Evolutionary conservation across 306 rosid genomes (phyloP), one percentile per base, ranked within the genome.

Genomic region (Purshia tridentata): DNA sequence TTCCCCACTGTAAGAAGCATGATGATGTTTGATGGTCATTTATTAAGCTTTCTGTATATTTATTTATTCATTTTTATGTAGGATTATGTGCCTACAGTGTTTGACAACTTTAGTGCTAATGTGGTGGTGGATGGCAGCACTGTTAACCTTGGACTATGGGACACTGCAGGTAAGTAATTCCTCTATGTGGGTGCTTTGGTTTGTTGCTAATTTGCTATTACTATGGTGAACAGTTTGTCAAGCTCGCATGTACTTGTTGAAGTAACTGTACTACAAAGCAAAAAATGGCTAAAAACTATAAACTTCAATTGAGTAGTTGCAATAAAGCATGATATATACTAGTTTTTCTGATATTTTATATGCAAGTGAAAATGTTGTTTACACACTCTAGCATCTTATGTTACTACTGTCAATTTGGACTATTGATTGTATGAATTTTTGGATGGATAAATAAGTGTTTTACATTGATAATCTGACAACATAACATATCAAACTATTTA

Each of bases 61-160:
- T 48, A 48, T 10, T 13, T 48, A n/a, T 50, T 13, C 0, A 50
- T 13, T 50, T 15, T 50, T 50, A n/a, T 20, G 14, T 64, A 92
- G 97, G 98, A 90, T 68, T 92, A 92, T 78, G 98, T 92, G 49
- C 98, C 98, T 19, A 92, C 98, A 6, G 96, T 92, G 67, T 92
- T 92, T 74, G 96, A 92, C 70, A 92, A 92, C 86, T 92, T 92
- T 59, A 92, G 98, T 80, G 98, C 98, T 46, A 92, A 92, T 88
- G 98, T 92, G 75, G 93, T 90, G 83, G 98, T 90, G 47, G 97
- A 92, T 83, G 98, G 97, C 9, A 87, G 96, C 85, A 92, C 96
- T 19, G 95, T 92, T 58, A 90, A 90, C 69, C 88, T 92, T 52
- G 98, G 97, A 72, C 78, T 92, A 63, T 92, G 98, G 97, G 98